phyloP scores from a whole-genome alignment of 1,284 basidiomycete genomes.

The Cutaneotrichosporon cavernicola region DNA sequence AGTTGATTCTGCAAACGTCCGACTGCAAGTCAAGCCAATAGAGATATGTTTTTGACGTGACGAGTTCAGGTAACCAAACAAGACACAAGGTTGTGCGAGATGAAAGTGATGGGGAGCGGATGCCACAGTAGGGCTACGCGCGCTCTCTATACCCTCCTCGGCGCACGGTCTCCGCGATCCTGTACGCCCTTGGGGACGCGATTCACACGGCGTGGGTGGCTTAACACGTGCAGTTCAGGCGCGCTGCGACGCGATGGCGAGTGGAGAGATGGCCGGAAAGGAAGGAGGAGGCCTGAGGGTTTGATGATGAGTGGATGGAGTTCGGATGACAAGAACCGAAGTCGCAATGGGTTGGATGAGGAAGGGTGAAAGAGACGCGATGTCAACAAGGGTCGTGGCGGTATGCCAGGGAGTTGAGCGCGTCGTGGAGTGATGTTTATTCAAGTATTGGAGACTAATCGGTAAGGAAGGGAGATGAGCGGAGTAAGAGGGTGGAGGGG shows the following conservation, averaged over 20 bases:
- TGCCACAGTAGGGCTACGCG: not conserved
- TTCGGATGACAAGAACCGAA: not conserved
- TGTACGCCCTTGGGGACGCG: constrained; percentile 3
- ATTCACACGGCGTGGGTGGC: constrained; percentile 7
- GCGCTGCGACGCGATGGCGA: constrained; percentile 1
- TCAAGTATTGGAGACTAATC: not conserved
- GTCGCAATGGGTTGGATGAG: not conserved
- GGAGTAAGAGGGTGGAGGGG: not conserved
- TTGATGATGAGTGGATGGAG: constrained; percentile 12
- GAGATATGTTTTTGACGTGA: not conserved
- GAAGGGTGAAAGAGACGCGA: not conserved
- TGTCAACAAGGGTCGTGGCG: constrained; percentile 10
- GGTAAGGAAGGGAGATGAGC: not conserved
- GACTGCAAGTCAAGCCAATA: not conserved
- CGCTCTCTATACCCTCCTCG: not conserved
- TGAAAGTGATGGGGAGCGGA: not conserved
- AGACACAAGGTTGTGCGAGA: constrained; percentile 1
- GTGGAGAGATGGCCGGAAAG: not conserved
- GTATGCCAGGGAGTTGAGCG: not conserved
- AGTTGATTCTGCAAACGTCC: not conserved
- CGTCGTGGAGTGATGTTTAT: not conserved
- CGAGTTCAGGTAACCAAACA: not conserved
- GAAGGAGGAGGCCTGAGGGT: constrained; percentile 2
- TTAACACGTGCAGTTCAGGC: constrained; percentile 6
- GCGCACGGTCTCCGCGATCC: constrained; percentile 8